These are phyloP conservation scores for Lichtheimia corymbifera DNA, from an alignment of 371 early-diverging fungal species.

Conservation along the genomic window DNA sequence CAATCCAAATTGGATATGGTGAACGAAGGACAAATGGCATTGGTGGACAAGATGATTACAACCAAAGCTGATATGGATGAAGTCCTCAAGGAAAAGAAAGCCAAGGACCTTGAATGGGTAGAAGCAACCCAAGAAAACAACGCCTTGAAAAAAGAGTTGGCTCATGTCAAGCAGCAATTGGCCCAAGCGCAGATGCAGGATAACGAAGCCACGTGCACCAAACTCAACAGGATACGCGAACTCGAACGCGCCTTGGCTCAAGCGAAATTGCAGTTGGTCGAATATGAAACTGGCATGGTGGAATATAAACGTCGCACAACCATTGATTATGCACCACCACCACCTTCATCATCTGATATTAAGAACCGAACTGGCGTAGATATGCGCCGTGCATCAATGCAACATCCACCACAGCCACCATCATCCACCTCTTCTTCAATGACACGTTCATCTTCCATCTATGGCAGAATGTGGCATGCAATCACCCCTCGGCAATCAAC, in stretches of 20 bases:
- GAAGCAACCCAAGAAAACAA: slow-evolving; percentile 16
- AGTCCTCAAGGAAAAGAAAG: slow-evolving; percentile 22
- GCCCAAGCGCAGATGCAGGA: neutral
- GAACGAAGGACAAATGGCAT: slow-evolving; percentile 46
- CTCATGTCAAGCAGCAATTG: slow-evolving; percentile 2
- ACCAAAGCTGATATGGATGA: slow-evolving; percentile 39
- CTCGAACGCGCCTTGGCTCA: slow-evolving; percentile 14
- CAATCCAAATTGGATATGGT: slow-evolving; percentile 39
- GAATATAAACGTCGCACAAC: slow-evolving; percentile 1
- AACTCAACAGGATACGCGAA: slow-evolving; percentile 11
- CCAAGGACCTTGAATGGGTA: slow-evolving; percentile 21
- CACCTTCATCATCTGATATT: neutral
- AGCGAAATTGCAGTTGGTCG: slow-evolving; percentile 11
- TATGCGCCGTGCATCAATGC: slow-evolving; percentile 2
- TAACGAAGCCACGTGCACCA: slow-evolving; percentile 3
- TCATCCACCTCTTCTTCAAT: neutral
- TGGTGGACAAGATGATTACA: slow-evolving; percentile 32
- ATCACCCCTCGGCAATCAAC: slow-evolving; percentile 12
- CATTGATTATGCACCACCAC: neutral
- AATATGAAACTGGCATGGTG: slow-evolving; percentile 4
- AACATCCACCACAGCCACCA: neutral
- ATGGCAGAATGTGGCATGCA: slow-evolving; percentile 27
- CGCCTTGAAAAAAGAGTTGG: slow-evolving; percentile 10
- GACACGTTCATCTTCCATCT: slow-evolving; percentile 23
- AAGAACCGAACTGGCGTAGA: neutral